Percentiles rank a stretch among this genome's conserved stretches.
These are phyloP conservation scores for Globisporangium recalcitrans DNA, from an alignment of 352 stramenopile species.

Conservation along the genomic window DNA sequence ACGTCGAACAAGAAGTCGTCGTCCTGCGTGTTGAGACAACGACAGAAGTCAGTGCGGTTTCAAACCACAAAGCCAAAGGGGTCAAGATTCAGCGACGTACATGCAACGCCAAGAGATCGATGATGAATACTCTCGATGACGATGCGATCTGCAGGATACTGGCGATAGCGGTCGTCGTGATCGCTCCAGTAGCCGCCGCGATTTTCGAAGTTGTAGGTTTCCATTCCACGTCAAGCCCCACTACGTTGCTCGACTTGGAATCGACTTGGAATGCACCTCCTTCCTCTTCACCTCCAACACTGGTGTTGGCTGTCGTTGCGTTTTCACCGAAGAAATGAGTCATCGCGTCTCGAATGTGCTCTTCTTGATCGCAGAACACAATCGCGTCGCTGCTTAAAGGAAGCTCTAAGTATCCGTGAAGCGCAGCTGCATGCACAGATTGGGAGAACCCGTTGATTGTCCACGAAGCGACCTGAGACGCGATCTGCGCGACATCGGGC, in stretches of 20 bases:
- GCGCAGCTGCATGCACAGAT: slow-evolving; percentile 4
- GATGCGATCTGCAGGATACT: slow-evolving; percentile 67
- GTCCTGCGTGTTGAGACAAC: slow-evolving; percentile 20
- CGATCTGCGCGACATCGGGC: slow-evolving; percentile 17
- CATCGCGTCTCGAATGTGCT: slow-evolving; percentile 19
- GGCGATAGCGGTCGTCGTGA: slow-evolving; percentile 30
- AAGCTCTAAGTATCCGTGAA: slow-evolving; percentile 25
- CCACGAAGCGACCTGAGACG: slow-evolving; percentile 12
- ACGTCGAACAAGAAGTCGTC: slow-evolving; percentile 39
- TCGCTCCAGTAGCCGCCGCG: slow-evolving; percentile 5
- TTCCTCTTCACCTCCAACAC: not conserved
- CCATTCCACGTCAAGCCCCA: slow-evolving; percentile 70
- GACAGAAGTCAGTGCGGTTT: not conserved
- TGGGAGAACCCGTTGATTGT: slow-evolving; percentile 7
- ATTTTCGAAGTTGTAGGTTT: slow-evolving; percentile 34
- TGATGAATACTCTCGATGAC: slow-evolving; percentile 35
- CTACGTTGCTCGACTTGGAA: slow-evolving; percentile 11
- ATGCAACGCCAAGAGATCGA: slow-evolving; percentile 55
- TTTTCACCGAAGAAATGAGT: slow-evolving; percentile 22
- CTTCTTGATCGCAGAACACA: slow-evolving; percentile 41
- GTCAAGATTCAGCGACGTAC: slow-evolving; percentile 20
- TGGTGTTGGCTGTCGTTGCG: not conserved
- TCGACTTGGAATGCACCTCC: not conserved
- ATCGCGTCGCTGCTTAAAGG: slow-evolving; percentile 18
- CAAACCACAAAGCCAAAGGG: not conserved